A percentile compares a stretch with the other conserved stretches of the same genome.
These are phyloP conservation scores for Ustilago bromivora DNA, from an alignment of 1,284 basidiomycete genomes.

Conservation along the genomic window DNA sequence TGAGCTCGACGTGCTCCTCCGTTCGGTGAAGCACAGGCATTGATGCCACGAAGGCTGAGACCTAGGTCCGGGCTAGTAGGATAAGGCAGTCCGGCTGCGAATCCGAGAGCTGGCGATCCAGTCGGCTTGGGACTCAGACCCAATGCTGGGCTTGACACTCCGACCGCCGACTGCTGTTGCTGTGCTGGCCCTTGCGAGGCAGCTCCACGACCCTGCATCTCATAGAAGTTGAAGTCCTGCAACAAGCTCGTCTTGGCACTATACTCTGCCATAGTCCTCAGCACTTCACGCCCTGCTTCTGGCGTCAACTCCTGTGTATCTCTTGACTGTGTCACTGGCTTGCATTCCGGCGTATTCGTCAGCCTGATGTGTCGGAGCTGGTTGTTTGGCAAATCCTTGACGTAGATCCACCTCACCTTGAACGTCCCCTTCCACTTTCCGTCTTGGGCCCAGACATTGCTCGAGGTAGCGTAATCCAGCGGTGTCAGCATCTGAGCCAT, in stretches of 20 bases:
- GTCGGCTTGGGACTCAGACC: slow-evolving; percentile 25
- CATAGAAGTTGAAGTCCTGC: slow-evolving; percentile 59
- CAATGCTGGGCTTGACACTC: slow-evolving; percentile 18
- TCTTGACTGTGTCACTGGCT: slow-evolving; percentile 66
- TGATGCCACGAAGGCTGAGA: not conserved
- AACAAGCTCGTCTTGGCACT: slow-evolving; percentile 52
- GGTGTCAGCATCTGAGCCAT: slow-evolving; percentile 68
- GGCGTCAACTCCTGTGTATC: slow-evolving; percentile 67
- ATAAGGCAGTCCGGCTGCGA: slow-evolving; percentile 8
- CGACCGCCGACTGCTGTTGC: slow-evolving; percentile 1
- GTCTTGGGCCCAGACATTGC: slow-evolving; percentile 67
- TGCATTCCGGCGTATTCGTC: slow-evolving; percentile 61
- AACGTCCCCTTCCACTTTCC: slow-evolving; percentile 69
- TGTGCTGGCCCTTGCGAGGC: not conserved
- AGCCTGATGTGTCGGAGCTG: slow-evolving; percentile 64
- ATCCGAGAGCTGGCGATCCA: slow-evolving; percentile 22
- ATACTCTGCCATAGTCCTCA: slow-evolving; percentile 61
- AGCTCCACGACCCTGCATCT: slow-evolving; percentile 43
- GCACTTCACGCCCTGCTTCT: slow-evolving; percentile 55
- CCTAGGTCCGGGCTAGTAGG: slow-evolving; percentile 15
- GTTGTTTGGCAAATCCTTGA: slow-evolving; percentile 67
- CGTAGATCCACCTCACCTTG: slow-evolving; percentile 67
- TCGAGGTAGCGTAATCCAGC: slow-evolving; percentile 62
- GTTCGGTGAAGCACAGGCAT: slow-evolving; percentile 20
- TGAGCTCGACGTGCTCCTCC: slow-evolving; percentile 17